Evolutionary conservation across 1,284 basidiomycete species (phyloP), one percentile per base, ranked within the genome.

Genomic region (Lentinula novae-zelandiae): DNA sequence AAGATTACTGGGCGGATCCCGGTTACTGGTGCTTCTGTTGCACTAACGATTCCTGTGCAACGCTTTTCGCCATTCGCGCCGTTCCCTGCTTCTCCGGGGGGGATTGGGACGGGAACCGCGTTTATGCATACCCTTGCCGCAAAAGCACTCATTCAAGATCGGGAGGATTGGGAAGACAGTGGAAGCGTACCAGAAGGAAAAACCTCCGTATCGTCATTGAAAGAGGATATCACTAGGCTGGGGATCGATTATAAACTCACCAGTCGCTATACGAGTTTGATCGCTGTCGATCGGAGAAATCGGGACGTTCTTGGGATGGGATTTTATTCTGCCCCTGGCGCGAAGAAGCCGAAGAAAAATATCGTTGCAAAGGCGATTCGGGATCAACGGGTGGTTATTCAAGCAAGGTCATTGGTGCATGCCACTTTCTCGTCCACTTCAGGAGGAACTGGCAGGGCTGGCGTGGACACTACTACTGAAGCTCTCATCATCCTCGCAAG

Each of bases 61-160:
- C 44, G 44, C 8, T 46, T 46, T 22, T 66, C 70, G 38, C 64
- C 63, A 9, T 46, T 46, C 20, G 67, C 70, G 38, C 64, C 63
- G 9, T 65, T 69, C n/a, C 67, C 68, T 5, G 60, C 27, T 27
- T 27, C 27, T 27, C 27, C 3, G 27, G 27, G 27, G 27, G 27
- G 27, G 2, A 27, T 27, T 27, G 27, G 27, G 2, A 27, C 64
- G 3, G 20, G 13, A 3, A 52, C 75, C 13, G 76, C 78, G 1
- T 68, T 81, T 17, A 67, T 86, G 8, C 85, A 87, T 64, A 76
- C 78, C 0, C 71, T 85, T n/a, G 79, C 82, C 1, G 85, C 83
- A 0, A 77, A 78, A 60, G 71, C 71, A 17, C 71, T 86, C 33
- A 78, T 85, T 17, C 77, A 76, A 64, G 81, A 79, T 49, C 71